Evolutionary conservation across 2,329 filamentous ascomycete genomes (phyloP).

Genomic region (Cordyceps cateniannulata): DNA sequence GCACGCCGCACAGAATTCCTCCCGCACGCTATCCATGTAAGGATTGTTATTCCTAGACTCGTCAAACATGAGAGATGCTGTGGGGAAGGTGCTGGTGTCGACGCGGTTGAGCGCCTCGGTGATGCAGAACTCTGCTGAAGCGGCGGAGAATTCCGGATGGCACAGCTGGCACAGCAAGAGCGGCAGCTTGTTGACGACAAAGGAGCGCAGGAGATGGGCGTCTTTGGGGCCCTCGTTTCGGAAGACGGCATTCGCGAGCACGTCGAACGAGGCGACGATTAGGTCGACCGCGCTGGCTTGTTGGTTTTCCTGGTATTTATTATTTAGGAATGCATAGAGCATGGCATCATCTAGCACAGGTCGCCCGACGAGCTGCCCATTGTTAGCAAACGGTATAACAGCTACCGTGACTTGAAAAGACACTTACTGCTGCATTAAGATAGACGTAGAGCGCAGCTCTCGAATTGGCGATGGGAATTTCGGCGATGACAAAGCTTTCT

Average conservation of each 20-base stretch:
- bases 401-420: neutral
- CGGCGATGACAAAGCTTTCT: conserved; percentile 49
- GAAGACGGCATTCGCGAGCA: conserved; percentile 80
- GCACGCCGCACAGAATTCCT: conserved; percentile 84
- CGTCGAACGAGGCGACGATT: conserved; percentile 82
- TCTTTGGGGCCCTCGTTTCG: conserved; percentile 48
- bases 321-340: conserved; percentile 74
- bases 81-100: conserved; percentile 69
- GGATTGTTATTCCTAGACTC: conserved; percentile 51
- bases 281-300: conserved; percentile 75
- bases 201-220: conserved; percentile 75
- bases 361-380: conserved; percentile 65
- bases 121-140: conserved; percentile 66
- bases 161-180: conserved; percentile 46
- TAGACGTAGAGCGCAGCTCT: conserved; percentile 81
- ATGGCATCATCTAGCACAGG: conserved; percentile 76
- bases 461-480: conserved; percentile 67
- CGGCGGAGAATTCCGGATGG: conserved; percentile 65
- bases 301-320: conserved; percentile 78
- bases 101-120: conserved; percentile 70
- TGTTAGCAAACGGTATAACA: too few species aligned
- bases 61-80: conserved; percentile 52
- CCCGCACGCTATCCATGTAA: conserved; percentile 52
- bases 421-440: conserved; percentile 69
- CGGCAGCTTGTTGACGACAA: conserved; percentile 65